Evolutionary conservation across 2,329 filamentous ascomycete genomes (phyloP).

Genomic region (Hypoxylon sp.): DNA sequence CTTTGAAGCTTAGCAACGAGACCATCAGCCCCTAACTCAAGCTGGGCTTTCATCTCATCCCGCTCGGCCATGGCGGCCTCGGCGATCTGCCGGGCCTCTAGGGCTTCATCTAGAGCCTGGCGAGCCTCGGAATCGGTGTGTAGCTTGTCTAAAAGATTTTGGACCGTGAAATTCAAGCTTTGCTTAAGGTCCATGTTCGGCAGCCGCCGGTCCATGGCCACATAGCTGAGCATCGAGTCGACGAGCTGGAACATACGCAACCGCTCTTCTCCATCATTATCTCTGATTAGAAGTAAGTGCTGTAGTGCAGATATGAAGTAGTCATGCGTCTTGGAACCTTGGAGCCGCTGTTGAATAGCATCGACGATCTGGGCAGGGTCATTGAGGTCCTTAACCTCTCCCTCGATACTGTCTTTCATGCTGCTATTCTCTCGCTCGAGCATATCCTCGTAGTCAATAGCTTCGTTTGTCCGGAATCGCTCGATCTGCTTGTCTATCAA

Average conservation of each 20-base stretch:
- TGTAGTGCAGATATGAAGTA: constrained; percentile 97
- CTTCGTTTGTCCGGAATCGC: constrained; percentile 91
- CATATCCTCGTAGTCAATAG: constrained; percentile 98
- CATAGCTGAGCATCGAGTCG: constrained; percentile 98
- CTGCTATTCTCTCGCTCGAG: constrained; percentile 91
- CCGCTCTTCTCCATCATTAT: constrained; percentile 92
- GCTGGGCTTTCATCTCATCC: constrained; percentile 90
- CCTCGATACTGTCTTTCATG: constrained; percentile 88
- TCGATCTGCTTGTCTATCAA: constrained; percentile 98
- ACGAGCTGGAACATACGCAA: constrained; percentile 97
- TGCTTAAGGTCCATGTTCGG: constrained; percentile 99
- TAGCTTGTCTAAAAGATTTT: constrained; percentile 92
- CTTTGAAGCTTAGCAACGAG: constrained; percentile 92
- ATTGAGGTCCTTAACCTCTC: constrained; percentile 89
- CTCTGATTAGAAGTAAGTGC: constrained; percentile 90
- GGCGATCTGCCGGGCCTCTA: constrained; percentile 91
- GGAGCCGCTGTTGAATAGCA: constrained; percentile 86
- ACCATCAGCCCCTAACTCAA: constrained; percentile 93
- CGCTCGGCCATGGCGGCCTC: constrained; percentile 96
- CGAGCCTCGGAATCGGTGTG: constrained; percentile 96
- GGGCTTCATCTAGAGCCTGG: constrained; percentile 89
- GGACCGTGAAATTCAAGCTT: constrained; percentile 96
- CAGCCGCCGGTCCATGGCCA: constrained; percentile 95
- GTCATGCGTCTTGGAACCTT: constrained; percentile 87
- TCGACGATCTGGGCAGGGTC: constrained; percentile 95